Conservation (phyloP, 768 basidiomycete species). For the Thelephora ganbajun region DNA sequence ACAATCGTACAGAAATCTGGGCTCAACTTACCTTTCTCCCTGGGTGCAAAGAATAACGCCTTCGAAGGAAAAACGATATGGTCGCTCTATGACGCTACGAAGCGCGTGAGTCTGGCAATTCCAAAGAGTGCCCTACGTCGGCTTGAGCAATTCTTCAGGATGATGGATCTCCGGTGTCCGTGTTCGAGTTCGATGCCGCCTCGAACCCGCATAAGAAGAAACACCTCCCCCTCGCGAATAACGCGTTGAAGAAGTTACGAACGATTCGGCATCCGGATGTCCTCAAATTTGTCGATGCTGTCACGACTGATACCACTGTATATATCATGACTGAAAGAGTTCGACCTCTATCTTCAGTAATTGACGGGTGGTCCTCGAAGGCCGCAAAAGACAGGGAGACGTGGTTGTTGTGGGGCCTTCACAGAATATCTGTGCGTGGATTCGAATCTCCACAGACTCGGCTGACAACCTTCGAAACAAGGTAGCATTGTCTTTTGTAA, state of each 20-base stretch:
- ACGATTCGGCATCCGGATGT: conserved; percentile 92
- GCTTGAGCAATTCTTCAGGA: conserved; percentile 40
- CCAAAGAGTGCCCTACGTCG: conserved; percentile 6
- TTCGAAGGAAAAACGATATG: conserved; percentile 65
- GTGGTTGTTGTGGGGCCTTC: conserved; percentile 89
- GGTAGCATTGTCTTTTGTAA: conserved; percentile 85
- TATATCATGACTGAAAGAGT: conserved; percentile 95
- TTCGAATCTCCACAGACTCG: conserved; percentile 1
- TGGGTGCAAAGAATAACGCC: conserved; percentile 58
- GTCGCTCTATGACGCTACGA: conserved; percentile 77
- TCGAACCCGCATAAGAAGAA: conserved; percentile 38
- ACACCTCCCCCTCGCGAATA: conserved; percentile 66
- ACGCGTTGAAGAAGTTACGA: conserved; percentile 80
- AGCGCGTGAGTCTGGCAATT: conserved; percentile 41
- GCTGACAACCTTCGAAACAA: conserved; percentile 16
- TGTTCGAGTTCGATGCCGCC: conserved; percentile 84
- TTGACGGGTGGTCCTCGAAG: conserved; percentile 52
- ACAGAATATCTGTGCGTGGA: conserved; percentile 67
- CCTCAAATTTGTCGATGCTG: conserved; percentile 87
- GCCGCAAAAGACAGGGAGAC: conserved; percentile 60
- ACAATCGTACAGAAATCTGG: conserved; percentile 88
- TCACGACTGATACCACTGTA: conserved; percentile 77
- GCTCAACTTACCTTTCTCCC: conserved; percentile 74
- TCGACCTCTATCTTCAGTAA: conserved; percentile 47
- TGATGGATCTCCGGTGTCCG: conserved; percentile 69